A percentile compares a stretch with the other conserved stretches of the same genome.
These are phyloP conservation scores for Stachybotrys chlorohalonatus DNA, from an alignment of 2,329 filamentous ascomycete genomes.

Conservation along the genomic window DNA sequence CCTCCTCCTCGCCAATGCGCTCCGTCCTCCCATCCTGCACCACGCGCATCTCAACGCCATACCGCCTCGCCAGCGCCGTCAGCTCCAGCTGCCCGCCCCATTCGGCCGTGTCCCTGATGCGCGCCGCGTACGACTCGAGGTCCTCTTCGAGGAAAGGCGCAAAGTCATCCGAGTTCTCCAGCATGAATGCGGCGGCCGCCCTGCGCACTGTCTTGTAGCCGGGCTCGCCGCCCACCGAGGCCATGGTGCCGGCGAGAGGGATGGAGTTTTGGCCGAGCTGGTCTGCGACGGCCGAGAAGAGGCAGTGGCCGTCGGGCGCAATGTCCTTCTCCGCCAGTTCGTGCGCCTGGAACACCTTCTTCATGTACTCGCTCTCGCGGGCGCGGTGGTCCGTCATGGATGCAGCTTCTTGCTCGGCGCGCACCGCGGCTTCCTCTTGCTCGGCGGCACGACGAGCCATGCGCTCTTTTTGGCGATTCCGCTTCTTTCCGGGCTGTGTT, in stretches of 20 bases:
- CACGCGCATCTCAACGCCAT: constrained; percentile 72
- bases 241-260: constrained; percentile 20
- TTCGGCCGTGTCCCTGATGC: constrained; percentile 80
- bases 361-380: constrained; percentile 63
- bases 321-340: constrained; percentile 69
- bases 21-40: constrained; percentile 78
- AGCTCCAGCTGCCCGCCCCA: constrained; percentile 95
- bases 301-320: constrained; percentile 83
- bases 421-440: constrained; percentile 56
- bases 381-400: constrained; percentile 64
- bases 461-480: constrained; percentile 85
- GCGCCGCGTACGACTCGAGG: constrained; percentile 60
- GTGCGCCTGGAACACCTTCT: constrained; percentile 52
- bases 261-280: constrained; percentile 54
- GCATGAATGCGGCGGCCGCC: constrained; percentile 71
- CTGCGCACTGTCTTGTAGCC: constrained; percentile 60
- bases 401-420: constrained; percentile 67
- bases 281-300: constrained; percentile 87
- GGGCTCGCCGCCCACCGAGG: constrained; percentile 15
- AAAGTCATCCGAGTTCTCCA: constrained; percentile 67
- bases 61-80: constrained; percentile 71
- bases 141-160: constrained; percentile 79
- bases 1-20: constrained; percentile 48
- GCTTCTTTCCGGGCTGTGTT: constrained; percentile 50
- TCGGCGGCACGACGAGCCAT: constrained; percentile 84